Evolutionary conservation across 2,329 filamentous ascomycete genomes (phyloP), one percentile per base, ranked within the genome.

Genomic region (Bipolaris bicolor): DNA sequence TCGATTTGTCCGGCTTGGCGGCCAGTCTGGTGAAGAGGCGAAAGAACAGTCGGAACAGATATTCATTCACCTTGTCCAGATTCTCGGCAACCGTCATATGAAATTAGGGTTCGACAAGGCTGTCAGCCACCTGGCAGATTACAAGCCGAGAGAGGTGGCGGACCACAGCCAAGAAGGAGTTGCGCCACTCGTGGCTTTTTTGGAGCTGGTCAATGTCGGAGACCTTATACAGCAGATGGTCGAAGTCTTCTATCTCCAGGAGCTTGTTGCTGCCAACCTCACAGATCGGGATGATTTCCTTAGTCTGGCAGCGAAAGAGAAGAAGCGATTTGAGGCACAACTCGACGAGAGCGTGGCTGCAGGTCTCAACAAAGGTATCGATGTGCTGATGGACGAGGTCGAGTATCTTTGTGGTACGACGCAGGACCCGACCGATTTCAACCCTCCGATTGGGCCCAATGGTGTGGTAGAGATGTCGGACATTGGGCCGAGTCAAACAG

Each of bases 301-400:
- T 46, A 92, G 96, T 71, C 90, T 92, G 18, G 91, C 93, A 0
- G 90, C 90, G 31, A 89, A 97, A 67, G 93, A 95, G 63, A 99
- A 99, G 85, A 98, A 97, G 80, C 92, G 91, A 64, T 99, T 98
- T 69, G 95, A 99, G 81, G 93, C 97, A 73, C 97, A 97, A 90
- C 88, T 99, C 1, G 95, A 99, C 72, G 95, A 98, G 78, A 91
- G 91, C 58, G 95, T 99, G 7, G 95, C 95, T 3, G 92, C 94
- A 7, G 96, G 96, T 1, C 81, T 99, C 61, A 97, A 97, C 77
- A 97, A 96, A 79, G 95, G 95, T 63, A 98, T 99, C 62, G 94
- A 99, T 71, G 95, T 97, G 55, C 85, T 99, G 41, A 98, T 99
- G 90, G 92, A 96, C 68, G 95, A 99, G 79, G 93, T 98, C 26